A percentile compares a stretch with the other conserved stretches of the same genome.
These are phyloP conservation scores for Fusarium sp. DNA, from an alignment of 2,329 filamentous ascomycete species.

Conservation along the genomic window DNA sequence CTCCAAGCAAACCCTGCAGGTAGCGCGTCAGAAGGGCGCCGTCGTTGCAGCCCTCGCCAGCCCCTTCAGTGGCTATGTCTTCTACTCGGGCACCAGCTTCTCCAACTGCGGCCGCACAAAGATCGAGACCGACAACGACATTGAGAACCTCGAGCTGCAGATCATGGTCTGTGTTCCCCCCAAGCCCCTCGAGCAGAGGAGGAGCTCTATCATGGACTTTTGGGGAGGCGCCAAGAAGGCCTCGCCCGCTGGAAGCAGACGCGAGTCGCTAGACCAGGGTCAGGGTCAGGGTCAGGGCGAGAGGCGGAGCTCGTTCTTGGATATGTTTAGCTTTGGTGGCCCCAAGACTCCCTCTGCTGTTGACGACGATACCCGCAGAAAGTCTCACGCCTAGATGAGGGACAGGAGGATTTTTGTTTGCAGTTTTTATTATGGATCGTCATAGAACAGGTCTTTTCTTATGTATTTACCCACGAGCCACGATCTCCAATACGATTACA, in stretches of 20 bases:
- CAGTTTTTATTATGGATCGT: not conserved
- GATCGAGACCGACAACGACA: conserved; percentile 27
- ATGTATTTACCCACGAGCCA: conserved; percentile 1
- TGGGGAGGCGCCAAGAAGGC: conserved; percentile 3
- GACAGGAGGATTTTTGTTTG: not conserved
- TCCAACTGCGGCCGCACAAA: conserved; percentile 33
- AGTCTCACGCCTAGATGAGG: conserved; percentile 17
- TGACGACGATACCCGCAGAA: conserved; percentile 19
- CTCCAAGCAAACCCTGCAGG: conserved; percentile 25
- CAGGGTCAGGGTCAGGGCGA: not conserved
- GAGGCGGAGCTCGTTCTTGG: conserved; percentile 28
- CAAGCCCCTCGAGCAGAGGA: conserved; percentile 24
- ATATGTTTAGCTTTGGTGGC: conserved; percentile 27
- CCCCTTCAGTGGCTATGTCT: conserved; percentile 34
- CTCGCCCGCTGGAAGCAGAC: conserved; percentile 13
- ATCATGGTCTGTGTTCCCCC: conserved; percentile 28
- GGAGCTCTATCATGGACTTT: conserved; percentile 32
- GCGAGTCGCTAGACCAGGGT: conserved; percentile 19
- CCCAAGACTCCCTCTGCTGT: conserved; percentile 6
- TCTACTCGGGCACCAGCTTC: conserved; percentile 33
- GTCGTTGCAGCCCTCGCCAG: conserved; percentile 24
- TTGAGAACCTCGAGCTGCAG: conserved; percentile 30
- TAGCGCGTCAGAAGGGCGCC: conserved; percentile 24
- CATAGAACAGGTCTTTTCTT: conserved; percentile 3
- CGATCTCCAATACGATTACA: not conserved